A percentile compares a stretch with the other conserved stretches of the same genome.
phyloP scores from a whole-genome alignment of 108 stramenopile species.

The Skeletonema marinoi region DNA sequence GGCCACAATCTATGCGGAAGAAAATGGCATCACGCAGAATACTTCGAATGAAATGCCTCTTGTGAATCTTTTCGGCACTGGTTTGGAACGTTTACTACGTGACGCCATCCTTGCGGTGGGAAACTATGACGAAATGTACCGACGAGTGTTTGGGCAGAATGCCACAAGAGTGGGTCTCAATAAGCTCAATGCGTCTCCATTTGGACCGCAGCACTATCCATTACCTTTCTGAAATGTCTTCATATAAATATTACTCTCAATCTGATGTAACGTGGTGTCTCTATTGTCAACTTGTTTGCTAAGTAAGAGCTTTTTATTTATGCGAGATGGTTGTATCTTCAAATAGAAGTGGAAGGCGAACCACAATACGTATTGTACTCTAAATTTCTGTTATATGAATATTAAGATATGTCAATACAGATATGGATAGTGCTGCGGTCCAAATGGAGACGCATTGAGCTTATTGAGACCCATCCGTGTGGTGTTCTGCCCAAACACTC shows the following conservation, averaged over 20 bases:
- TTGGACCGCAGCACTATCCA: background rate
- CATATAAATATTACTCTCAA: no score
- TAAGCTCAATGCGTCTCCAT: conserved; percentile 19
- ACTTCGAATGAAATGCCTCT: conserved; percentile 24
- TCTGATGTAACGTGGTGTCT: no score
- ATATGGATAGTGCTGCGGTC: background rate
- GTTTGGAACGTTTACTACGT: background rate
- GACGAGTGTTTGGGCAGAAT: conserved; percentile 13
- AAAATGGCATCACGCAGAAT: conserved; percentile 33
- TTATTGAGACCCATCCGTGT: conserved; percentile 25
- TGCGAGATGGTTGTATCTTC: no score
- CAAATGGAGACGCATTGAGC: conserved; percentile 15
- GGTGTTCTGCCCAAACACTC: conserved; percentile 13
- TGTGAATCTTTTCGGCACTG: conserved; percentile 21
- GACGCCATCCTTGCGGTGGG: conserved; percentile 28
- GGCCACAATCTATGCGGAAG: conserved; percentile 46
- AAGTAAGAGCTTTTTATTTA: no score
- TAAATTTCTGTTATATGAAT: no score
- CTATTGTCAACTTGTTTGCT: no score
- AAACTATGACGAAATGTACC: conserved; percentile 33
- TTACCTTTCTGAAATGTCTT: no score
- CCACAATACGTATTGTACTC: no score
- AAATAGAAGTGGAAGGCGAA: no score
- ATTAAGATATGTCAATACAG: no score
- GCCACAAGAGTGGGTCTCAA: conserved; percentile 28